A percentile compares a stretch with the other conserved stretches of the same genome.
phyloP scores from a whole-genome alignment of 164 flowering plant genomes.

The Platanus orientalis region DNA sequence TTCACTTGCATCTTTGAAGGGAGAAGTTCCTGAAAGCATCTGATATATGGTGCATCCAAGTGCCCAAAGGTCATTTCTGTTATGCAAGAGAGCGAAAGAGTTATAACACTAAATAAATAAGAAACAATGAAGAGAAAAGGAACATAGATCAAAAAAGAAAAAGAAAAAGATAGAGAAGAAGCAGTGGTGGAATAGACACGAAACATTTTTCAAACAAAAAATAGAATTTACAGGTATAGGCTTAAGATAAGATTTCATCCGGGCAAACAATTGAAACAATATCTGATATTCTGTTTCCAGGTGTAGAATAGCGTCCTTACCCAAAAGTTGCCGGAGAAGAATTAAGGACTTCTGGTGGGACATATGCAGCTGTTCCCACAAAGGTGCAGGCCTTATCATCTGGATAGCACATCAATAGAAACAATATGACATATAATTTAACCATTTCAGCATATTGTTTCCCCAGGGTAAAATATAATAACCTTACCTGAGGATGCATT shows the following conservation, averaged over 20 bases:
- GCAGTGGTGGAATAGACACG: too few relatives aligned
- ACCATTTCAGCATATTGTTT: neutral
- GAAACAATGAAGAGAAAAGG: too few relatives aligned
- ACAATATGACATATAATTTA: slow-evolving; percentile 1
- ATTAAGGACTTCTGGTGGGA: slow-evolving; percentile 98
- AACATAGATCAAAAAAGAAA: too few relatives aligned
- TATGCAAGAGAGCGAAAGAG: neutral
- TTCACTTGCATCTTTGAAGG: slow-evolving; percentile 98
- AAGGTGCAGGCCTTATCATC: slow-evolving; percentile 97
- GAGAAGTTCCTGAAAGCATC: slow-evolving; percentile 99
- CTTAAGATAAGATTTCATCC: neutral
- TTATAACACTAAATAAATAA: too few relatives aligned
- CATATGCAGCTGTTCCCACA: slow-evolving; percentile 99
- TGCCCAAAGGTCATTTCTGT: slow-evolving; percentile 99
- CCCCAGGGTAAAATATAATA: slow-evolving; percentile 4
- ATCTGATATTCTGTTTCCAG: neutral
- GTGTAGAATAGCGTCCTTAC: slow-evolving; percentile 30
- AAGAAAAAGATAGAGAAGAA: too few relatives aligned
- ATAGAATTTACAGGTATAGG: neutral
- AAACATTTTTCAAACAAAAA: neutral
- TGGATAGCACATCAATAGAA: slow-evolving; percentile 23
- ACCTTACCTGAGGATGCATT: slow-evolving; percentile 71
- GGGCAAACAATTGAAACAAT: neutral
- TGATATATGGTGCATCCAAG: slow-evolving; percentile 99
- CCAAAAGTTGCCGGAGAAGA: slow-evolving; percentile 98